phyloP scores from a whole-genome alignment of 805 yeast genomes.

The Nakazawaea molendinolei region DNA sequence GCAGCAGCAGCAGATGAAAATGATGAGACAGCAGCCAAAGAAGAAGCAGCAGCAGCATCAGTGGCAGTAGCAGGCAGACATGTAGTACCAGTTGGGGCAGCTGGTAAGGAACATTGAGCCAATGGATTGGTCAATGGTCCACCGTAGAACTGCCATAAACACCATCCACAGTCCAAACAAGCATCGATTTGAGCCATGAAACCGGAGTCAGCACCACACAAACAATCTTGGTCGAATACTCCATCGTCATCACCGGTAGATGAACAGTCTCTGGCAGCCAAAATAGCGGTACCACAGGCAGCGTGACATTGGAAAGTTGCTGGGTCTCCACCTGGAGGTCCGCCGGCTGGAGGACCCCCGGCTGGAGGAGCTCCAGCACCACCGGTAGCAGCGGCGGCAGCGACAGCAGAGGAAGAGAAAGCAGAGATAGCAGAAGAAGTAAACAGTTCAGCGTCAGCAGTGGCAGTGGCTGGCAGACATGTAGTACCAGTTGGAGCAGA shows the following conservation, averaged over 20 bases:
- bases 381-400: background rate
- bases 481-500: slow-evolving; percentile 13
- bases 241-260: slow-evolving; percentile 14
- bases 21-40: slow-evolving; percentile 14
- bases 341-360: too few relatives aligned
- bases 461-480: slow-evolving; percentile 11
- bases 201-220: slow-evolving; percentile 17
- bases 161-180: slow-evolving; percentile 33
- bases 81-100: slow-evolving; percentile 26
- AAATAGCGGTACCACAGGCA: slow-evolving; percentile 26
- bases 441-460: too few relatives aligned
- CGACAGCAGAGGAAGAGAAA: background rate
- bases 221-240: slow-evolving; percentile 18
- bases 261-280: slow-evolving; percentile 26
- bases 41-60: background rate
- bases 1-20: slow-evolving; percentile 13
- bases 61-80: slow-evolving; percentile 14
- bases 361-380: too few relatives aligned
- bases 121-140: slow-evolving; percentile 22
- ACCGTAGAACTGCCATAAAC: slow-evolving; percentile 28
- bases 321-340: background rate
- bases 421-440: background rate
- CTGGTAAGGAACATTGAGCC: slow-evolving; percentile 21
- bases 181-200: slow-evolving; percentile 18
- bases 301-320: slow-evolving; percentile 21